Base-by-base conservation (phyloP, 2,329 filamentous ascomycete genomes). In the Fusarium bactridioides region DNA sequence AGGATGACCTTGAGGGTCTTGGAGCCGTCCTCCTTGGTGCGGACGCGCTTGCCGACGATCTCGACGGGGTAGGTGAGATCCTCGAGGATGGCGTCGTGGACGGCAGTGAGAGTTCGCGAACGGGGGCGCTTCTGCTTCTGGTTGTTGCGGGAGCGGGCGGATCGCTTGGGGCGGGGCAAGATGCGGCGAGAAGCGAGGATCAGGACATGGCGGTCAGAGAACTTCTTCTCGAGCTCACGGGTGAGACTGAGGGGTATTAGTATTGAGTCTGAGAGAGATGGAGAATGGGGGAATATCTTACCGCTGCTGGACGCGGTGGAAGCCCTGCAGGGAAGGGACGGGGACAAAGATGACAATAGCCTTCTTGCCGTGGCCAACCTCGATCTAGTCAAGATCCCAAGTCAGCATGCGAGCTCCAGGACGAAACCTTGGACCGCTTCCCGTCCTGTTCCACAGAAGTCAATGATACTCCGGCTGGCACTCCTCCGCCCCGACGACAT, bases 341-440 rank as follows among this genome's bases (percentile, higher is more conserved):
- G 96, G 96, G 91, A 99, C 96, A 93, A 99, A 99, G 93, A 99
- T 97, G 91, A 97, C 95, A 90, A 99, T 96, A 84, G 96, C 96
- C 93, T 98, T 99, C 92, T 97, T 97, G 92, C 96, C 96, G 90
- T 98, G 95, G 90, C 96, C 96, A 89, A 98, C 95, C 91, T 99
- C 96, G 90, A 99, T 96, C 96, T 99, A 88, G 82, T 84, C 77
- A 74, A 89, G 88, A 90, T 86, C 85, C 78, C 86, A 88, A 91
- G 88, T 92, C 89, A 92, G 90, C 90, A 90, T 90, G 90, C 90
- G 90, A 92, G 88, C 90, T 92, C 90, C 90, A 90, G 88, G 88
- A 89, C 82, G 82, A 85, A 86, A 86, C 87, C 88, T 87, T 91
- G 90, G 90, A 91, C 90, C 90, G 90, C 90, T 91, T 90, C 90